These are phyloP conservation scores for Verticillium klebahnii DNA, from an alignment of 2,329 filamentous ascomycete species.

Conservation along the genomic window DNA sequence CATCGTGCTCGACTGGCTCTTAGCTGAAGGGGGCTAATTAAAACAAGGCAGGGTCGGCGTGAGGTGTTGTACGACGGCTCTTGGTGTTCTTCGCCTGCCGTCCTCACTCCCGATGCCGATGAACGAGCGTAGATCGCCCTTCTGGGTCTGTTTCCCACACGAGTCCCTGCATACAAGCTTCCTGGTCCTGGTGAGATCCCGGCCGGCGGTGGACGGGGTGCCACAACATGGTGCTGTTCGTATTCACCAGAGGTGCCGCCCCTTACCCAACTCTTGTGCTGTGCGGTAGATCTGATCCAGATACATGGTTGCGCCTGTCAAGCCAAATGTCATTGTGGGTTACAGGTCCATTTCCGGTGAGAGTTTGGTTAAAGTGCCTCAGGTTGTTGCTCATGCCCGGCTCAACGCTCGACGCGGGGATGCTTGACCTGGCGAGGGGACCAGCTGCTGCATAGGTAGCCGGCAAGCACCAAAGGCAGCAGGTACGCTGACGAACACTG, in stretches of 20 bases:
- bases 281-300: background rate
- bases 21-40: background rate
- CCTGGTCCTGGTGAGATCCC: slow-evolving; percentile 52
- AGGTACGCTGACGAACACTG: background rate
- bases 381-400: background rate
- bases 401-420: background rate
- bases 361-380: background rate
- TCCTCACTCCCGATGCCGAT: background rate
- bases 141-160: background rate
- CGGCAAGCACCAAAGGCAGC: background rate
- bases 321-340: background rate
- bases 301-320: background rate
- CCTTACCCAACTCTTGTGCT: background rate
- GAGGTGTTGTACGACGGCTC: background rate
- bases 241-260: background rate
- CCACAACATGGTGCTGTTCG: slow-evolving; percentile 20
- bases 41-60: background rate
- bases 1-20: background rate
- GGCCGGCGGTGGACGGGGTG: slow-evolving; percentile 56
- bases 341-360: background rate
- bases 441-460: background rate
- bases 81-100: background rate
- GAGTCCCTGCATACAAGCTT: background rate
- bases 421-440: background rate
- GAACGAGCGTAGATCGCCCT: background rate